Base-by-base conservation (phyloP, 2,329 filamentous ascomycete species). In the Penicillium oxalicum region DNA sequence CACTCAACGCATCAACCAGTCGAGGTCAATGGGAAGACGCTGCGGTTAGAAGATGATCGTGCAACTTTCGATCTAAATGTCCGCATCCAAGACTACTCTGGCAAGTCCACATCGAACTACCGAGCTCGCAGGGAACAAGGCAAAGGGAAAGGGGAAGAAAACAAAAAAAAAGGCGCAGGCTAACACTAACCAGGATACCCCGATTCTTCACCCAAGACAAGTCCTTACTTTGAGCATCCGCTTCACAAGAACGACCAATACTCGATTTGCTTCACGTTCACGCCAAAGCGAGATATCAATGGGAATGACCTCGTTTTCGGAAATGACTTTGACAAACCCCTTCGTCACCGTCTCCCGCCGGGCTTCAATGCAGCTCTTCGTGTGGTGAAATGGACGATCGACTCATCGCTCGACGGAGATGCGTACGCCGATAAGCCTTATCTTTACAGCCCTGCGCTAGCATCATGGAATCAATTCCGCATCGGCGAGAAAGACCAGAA, bases 281-380 rank as follows among this genome's bases (percentile, higher is more conserved):
- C 79, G 0, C 88, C 86, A n/a, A 88, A 87, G 60, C 60, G 72
- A 28, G 69, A 69, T 33, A 82, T 95, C 48, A 75, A 77, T 3
- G 89, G 82, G 39, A 70, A 80, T 26, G 83, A 94, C 53, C 76
- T 98, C 2, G 83, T 96, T 46, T 95, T 95, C 60, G 93, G 91
- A 37, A 97, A 97, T 67, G 90, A 96, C 74, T 96, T 97, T 65
- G 91, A 95, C 63, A 81, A 87, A 44, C 88, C 93, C 0, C 93
- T 98, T 59, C 81, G 89, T 28, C 86, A 95, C 64, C 81, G 84
- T 12, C 75, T 98, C 2, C 91, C 93, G 0, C 88, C 88, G 0
- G 90, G 91, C 0, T 95, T 95, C 69, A 82, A 82, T 63, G 85
- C 88, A 8, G 91, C 90, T 0, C 82, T 96, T 69, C 84, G 82